Conservation (phyloP, 257 asterid genomes). For the Solanum lycopersicoides region DNA sequence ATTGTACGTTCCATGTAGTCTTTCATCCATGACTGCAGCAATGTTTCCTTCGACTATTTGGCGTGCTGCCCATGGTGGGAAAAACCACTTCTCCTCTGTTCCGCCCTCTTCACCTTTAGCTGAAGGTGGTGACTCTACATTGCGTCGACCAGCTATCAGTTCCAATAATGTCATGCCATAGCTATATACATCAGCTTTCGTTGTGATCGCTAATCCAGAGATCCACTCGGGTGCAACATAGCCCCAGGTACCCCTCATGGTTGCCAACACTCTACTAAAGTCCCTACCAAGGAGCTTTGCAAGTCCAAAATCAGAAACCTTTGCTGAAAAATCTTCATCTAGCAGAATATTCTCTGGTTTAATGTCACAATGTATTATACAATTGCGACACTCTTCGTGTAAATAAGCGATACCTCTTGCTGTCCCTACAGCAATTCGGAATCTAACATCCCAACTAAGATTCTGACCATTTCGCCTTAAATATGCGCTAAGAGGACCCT, state of each 20-base stretch:
- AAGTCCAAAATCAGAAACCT: constrained; percentile 76
- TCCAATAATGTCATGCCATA: constrained; percentile 75
- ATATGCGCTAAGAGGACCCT: constrained; percentile 61
- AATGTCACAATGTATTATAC: constrained; percentile 71
- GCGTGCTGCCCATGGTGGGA: constrained; percentile 68
- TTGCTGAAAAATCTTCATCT: constrained; percentile 54
- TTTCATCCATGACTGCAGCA: constrained; percentile 39
- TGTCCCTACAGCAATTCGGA: constrained; percentile 47
- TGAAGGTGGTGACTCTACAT: constrained; percentile 59
- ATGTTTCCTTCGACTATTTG: constrained; percentile 49
- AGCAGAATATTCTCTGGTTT: constrained; percentile 73
- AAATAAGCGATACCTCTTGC: constrained; percentile 73
- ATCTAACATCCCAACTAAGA: constrained; percentile 62
- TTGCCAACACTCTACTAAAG: constrained; percentile 58
- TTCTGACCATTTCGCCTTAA: constrained; percentile 34
- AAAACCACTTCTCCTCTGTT: constrained; percentile 53
- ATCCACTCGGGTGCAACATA: constrained; percentile 90
- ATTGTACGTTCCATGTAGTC: constrained; percentile 34
- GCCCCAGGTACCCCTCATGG: constrained; percentile 87
- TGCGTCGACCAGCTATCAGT: constrained; percentile 56
- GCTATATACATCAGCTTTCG: constrained; percentile 79
- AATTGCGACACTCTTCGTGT: constrained; percentile 63
- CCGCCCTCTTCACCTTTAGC: constrained; percentile 31
- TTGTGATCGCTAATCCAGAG: constrained; percentile 72
- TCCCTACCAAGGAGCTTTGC: constrained; percentile 74